phyloP scores from a whole-genome alignment of 1,139 yeast species.

The Pichia sp. region DNA sequence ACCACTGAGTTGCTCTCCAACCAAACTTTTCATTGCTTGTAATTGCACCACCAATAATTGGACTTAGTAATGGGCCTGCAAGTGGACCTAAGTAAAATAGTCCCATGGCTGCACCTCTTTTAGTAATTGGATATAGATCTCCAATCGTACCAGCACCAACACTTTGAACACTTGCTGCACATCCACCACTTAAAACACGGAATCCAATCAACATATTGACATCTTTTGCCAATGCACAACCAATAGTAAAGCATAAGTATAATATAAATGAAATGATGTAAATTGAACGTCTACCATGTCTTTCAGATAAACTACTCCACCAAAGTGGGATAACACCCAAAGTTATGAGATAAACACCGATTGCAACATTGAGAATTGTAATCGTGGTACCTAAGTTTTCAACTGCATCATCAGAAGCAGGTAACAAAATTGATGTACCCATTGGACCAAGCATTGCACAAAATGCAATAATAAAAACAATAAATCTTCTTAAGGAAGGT shows the following conservation, averaged over 20 bases:
- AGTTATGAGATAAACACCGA: constrained; percentile 69
- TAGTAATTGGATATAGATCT: constrained; percentile 60
- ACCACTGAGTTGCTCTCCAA: constrained; percentile 91
- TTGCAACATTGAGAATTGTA: constrained; percentile 64
- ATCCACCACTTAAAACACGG: constrained; percentile 69
- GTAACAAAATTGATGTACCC: constrained; percentile 84
- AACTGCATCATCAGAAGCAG: constrained; percentile 63
- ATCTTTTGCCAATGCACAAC: constrained; percentile 60
- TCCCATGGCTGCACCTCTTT: constrained; percentile 79
- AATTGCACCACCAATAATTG: constrained; percentile 75
- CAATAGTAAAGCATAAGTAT: constrained; percentile 62
- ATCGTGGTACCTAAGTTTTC: constrained; percentile 48
- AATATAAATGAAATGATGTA: constrained; percentile 62
- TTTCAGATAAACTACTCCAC: constrained; percentile 83
- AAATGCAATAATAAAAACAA: constrained; percentile 60
- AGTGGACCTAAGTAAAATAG: constrained; percentile 75
- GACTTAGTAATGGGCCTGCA: constrained; percentile 75
- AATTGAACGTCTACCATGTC: constrained; percentile 66
- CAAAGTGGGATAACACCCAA: constrained; percentile 79
- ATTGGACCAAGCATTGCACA: constrained; percentile 83
- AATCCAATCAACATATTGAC: constrained; percentile 61
- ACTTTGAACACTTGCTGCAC: constrained; percentile 81
- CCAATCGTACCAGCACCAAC: constrained; percentile 88
- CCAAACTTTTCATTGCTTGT: constrained; percentile 55
- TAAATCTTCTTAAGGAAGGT: constrained; percentile 37